Conservation (phyloP, 352 stramenopile genomes). For the Phytophthora kernoviae region DNA sequence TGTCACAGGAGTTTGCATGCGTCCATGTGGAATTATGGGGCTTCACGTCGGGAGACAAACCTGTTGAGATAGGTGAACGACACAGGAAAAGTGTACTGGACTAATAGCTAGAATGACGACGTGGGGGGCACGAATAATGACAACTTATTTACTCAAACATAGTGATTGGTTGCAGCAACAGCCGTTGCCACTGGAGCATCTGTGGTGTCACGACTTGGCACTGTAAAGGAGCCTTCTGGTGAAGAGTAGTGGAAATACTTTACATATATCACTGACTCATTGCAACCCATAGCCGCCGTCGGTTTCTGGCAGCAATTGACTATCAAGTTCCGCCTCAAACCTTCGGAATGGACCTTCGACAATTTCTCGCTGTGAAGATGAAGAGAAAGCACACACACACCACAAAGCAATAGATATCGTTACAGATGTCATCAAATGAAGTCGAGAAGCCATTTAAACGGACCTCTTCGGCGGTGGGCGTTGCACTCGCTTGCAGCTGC, state of each 20-base stretch:
- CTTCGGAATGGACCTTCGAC: slow-evolving; percentile 39
- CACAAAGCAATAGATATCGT: slow-evolving; percentile 6
- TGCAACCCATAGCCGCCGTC: slow-evolving; percentile 22
- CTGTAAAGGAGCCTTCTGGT: slow-evolving; percentile 18
- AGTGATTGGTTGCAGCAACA: slow-evolving; percentile 5
- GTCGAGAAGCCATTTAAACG: neutral
- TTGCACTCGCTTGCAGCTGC: slow-evolving; percentile 48
- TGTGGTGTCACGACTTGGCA: neutral
- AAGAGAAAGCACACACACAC: neutral
- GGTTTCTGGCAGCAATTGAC: slow-evolving; percentile 27
- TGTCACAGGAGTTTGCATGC: slow-evolving; percentile 79
- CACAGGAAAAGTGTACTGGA: slow-evolving; percentile 76
- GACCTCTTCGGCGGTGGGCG: slow-evolving; percentile 39
- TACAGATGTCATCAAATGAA: neutral
- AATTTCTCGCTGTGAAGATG: slow-evolving; percentile 32
- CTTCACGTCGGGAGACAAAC: slow-evolving; percentile 74
- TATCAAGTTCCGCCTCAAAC: slow-evolving; percentile 39
- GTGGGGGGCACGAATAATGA: slow-evolving; percentile 12
- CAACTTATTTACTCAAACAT: slow-evolving; percentile 38
- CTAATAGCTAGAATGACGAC: slow-evolving; percentile 32
- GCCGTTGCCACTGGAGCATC: neutral
- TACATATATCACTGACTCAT: slow-evolving; percentile 10
- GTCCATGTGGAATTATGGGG: slow-evolving; percentile 88
- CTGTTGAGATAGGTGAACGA: slow-evolving; percentile 30
- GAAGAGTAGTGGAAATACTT: slow-evolving; percentile 3